Conservation (phyloP, 345 rosid genomes). For the Melaleuca alternifolia region DNA sequence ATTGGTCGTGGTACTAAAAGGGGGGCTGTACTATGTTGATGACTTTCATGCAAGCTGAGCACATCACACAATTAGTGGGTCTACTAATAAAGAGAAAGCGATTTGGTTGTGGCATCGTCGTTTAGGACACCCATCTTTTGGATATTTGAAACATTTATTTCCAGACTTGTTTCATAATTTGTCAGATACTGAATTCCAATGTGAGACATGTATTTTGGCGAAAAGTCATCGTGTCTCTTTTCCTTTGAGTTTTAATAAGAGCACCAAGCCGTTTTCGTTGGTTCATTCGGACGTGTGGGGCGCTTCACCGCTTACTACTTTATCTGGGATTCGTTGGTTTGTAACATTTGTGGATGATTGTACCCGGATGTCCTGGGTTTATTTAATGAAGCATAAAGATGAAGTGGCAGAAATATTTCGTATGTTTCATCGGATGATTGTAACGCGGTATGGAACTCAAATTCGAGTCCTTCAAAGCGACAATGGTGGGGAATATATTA, state of each 20-base stretch:
- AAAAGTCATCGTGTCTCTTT: background rate
- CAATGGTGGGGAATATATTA: background rate
- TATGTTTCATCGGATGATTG: background rate
- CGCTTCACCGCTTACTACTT: too few species aligned
- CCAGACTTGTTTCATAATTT: background rate
- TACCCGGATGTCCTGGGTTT: too few species aligned
- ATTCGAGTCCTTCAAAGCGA: background rate
- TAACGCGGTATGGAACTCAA: background rate
- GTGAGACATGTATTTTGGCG: background rate
- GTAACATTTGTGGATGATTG: too few species aligned
- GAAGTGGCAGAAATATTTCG: background rate
- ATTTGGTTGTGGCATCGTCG: background rate
- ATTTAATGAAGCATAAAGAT: too few species aligned
- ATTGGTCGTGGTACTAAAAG: slow-evolving; percentile 1
- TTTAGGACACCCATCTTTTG: background rate
- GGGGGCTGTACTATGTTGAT: background rate
- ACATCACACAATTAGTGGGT: too few species aligned
- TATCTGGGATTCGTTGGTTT: too few species aligned
- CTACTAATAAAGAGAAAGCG: background rate
- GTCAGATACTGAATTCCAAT: background rate
- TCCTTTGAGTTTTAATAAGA: too few species aligned
- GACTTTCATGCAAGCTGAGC: background rate
- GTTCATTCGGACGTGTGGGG: too few species aligned
- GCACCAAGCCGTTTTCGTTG: too few species aligned
- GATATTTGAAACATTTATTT: background rate